Percentiles rank a stretch among this genome's conserved stretches.
phyloP scores from a whole-genome alignment of 306 rosid genomes.

The Adenanthera pavonina region DNA sequence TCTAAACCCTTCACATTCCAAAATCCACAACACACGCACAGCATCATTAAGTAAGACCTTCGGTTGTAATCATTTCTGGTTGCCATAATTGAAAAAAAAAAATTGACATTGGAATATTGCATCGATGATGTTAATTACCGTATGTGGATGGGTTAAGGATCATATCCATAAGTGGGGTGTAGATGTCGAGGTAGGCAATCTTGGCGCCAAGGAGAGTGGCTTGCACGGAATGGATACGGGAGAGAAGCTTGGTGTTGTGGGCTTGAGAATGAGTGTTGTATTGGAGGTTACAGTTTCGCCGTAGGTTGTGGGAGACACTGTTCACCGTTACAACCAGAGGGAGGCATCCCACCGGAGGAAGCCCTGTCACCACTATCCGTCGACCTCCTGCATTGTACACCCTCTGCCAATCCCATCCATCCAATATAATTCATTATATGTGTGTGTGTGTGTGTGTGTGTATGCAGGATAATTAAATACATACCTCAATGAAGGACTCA shows the following conservation, averaged over 20 bases:
- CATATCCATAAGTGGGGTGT: constrained; percentile 48
- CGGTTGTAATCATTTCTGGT: too few relatives aligned
- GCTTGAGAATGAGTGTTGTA: constrained; percentile 25
- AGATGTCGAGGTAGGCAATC: constrained; percentile 47
- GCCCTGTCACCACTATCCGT: too few relatives aligned
- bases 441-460: too few relatives aligned
- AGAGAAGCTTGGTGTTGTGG: constrained; percentile 52
- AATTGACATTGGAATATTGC: too few relatives aligned
- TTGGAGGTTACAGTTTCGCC: too few relatives aligned
- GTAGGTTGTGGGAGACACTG: too few relatives aligned
- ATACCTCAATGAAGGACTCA: constrained; percentile 45
- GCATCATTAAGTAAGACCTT: not conserved
- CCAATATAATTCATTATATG: too few relatives aligned
- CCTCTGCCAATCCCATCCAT: too few relatives aligned
- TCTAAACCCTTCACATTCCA: constrained; percentile 42
- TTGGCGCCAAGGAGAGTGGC: constrained; percentile 37
- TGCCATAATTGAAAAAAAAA: too few relatives aligned
- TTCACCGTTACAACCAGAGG: not conserved
- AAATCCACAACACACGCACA: not conserved
- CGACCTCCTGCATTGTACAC: too few relatives aligned
- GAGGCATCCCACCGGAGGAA: not conserved
- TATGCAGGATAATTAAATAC: not conserved
- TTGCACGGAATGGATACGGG: constrained; percentile 29
- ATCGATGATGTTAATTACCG: too few relatives aligned
- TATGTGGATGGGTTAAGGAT: constrained; percentile 42